These are phyloP conservation scores for Ettlia oleoabundans DNA, from an alignment of 139 green algal genomes.

Conservation along the genomic window DNA sequence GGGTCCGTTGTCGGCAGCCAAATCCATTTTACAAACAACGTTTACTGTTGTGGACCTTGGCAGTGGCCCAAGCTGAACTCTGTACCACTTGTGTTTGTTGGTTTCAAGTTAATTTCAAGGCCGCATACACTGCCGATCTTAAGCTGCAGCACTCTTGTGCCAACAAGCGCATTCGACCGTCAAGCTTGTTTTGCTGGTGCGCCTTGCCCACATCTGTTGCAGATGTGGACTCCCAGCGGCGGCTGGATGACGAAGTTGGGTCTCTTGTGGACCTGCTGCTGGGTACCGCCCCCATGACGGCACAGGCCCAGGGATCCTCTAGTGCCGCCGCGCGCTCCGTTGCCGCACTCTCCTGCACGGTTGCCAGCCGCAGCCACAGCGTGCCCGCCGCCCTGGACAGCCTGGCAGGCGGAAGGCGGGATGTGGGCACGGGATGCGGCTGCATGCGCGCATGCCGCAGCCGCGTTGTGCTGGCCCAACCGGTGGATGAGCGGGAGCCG, in stretches of 20 bases:
- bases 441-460: constrained; percentile 6
- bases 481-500: neutral
- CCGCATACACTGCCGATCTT: too few relatives aligned
- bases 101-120: too few relatives aligned
- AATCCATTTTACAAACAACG: too few relatives aligned
- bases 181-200: too few relatives aligned
- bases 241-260: constrained; percentile 12
- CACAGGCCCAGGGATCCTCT: neutral
- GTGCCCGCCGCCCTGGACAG: constrained; percentile 9
- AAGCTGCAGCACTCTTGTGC: constrained; percentile 9
- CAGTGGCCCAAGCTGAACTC: too few relatives aligned
- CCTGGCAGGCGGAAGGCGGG: neutral
- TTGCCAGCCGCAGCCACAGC: constrained; percentile 3
- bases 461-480: neutral
- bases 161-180: too few relatives aligned
- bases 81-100: too few relatives aligned
- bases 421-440: neutral
- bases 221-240: too few relatives aligned
- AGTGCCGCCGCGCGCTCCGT: neutral
- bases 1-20: too few relatives aligned
- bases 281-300: neutral
- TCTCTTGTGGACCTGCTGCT: constrained; percentile 24
- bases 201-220: too few relatives aligned
- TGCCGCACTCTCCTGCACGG: neutral
- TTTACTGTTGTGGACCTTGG: too few relatives aligned